Evolutionary conservation across 306 rosid genomes (phyloP).

Genomic region (Rubus idaeus): DNA sequence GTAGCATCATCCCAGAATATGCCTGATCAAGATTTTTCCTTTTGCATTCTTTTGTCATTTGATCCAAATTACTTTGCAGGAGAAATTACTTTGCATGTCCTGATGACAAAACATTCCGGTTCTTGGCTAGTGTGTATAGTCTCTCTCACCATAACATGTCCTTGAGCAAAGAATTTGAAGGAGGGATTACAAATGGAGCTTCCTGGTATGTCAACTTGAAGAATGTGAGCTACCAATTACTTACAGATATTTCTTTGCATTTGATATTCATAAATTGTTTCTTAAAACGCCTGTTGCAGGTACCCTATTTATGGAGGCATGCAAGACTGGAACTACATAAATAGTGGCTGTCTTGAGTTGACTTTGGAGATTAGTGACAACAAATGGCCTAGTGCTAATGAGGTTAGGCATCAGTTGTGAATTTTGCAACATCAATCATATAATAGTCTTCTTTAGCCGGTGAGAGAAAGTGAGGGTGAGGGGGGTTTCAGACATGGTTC

Average conservation of each 20-base stretch:
- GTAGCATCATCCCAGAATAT: not conserved
- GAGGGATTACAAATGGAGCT: conserved; percentile 91
- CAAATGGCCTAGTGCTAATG: conserved; percentile 88
- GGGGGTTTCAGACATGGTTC: no score
- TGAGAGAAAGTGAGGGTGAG: not conserved
- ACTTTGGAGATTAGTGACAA: conserved; percentile 86
- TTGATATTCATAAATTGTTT: conserved; percentile 32
- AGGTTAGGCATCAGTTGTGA: conserved; percentile 45
- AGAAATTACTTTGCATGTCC: conserved; percentile 77
- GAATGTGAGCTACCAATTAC: not conserved
- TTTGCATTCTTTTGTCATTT: conserved; percentile 24
- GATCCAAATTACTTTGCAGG: conserved; percentile 46
- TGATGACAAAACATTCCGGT: conserved; percentile 77
- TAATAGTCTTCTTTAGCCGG: not conserved
- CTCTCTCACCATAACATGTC: conserved; percentile 91
- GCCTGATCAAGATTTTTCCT: conserved; percentile 1
- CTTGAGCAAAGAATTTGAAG: conserved; percentile 70
- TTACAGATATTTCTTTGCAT: not conserved
- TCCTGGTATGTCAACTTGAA: conserved; percentile 55
- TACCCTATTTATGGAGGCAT: conserved; percentile 95
- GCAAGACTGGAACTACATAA: conserved; percentile 97
- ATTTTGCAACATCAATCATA: not conserved
- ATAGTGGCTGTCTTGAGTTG: conserved; percentile 84
- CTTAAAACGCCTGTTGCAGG: conserved; percentile 52
- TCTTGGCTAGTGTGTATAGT: conserved; percentile 84